These are phyloP conservation scores for Ormosia emarginata DNA, from an alignment of 306 rosid genomes.

Conservation along the genomic window DNA sequence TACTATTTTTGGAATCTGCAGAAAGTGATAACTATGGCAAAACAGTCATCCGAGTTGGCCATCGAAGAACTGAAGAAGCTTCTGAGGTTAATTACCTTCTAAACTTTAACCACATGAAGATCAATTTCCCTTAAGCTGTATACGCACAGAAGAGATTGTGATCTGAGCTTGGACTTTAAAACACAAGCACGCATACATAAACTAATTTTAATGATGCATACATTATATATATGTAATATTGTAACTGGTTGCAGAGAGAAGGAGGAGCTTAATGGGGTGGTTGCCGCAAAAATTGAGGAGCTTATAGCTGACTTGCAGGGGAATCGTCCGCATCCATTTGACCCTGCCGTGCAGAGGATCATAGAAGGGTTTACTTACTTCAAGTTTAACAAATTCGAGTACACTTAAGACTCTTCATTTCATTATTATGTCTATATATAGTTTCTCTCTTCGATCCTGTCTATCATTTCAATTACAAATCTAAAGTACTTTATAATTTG, in stretches of 20 bases:
- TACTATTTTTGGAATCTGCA: constrained; percentile 23
- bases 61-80: constrained; percentile 43
- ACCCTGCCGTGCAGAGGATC: constrained; percentile 28
- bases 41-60: constrained; percentile 35
- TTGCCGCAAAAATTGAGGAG: constrained; percentile 36
- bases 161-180: not conserved
- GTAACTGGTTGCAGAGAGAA: constrained; percentile 37
- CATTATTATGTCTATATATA: not conserved
- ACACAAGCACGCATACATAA: not conserved
- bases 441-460: not conserved
- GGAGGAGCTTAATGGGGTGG: constrained; percentile 35
- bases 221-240: not conserved
- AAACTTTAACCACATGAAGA: not conserved
- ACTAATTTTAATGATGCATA: not conserved
- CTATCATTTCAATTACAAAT: not conserved
- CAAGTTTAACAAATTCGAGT: constrained; percentile 46
- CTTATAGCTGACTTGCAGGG: constrained; percentile 29
- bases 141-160: not conserved
- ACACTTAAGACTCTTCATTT: not conserved
- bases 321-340: not conserved
- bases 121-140: not conserved
- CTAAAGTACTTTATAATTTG: not conserved
- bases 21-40: constrained; percentile 35
- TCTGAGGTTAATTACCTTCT: constrained; percentile 37
- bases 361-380: constrained; percentile 40